Base-by-base conservation (phyloP, 495 filamentous ascomycete genomes). In the Penicillium canescens region DNA sequence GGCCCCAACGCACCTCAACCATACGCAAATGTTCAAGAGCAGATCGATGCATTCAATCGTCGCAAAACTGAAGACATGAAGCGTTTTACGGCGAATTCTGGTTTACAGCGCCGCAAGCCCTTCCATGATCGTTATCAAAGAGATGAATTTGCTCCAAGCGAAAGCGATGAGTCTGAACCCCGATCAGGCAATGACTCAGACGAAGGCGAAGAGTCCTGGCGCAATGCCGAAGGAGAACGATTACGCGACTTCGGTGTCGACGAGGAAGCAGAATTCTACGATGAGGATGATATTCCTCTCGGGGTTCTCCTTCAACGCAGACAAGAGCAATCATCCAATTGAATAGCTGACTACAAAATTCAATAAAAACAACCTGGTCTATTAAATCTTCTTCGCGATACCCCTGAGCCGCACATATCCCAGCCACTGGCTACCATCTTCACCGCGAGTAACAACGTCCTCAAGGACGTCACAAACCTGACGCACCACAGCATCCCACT, bases 181-280 rank as follows among this genome's bases (percentile, higher is more conserved):
- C 51, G 49, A 6, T 61, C 71, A 54, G 69, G 61, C 2, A 60
- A 68, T 42, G 63, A 70, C 6, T 62, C 66, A 0, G 68, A 71
- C 43, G 74, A 76, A 46, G 80, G 83, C 7, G 82, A 85, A 59
- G 81, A 86, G 55, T 79, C 71, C 6, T 98, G 94, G 94, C 82
- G 77, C 5, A 93, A 96, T 57, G 79, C 84, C 0, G 92, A 96
- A 38, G 94, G 94, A 4, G 92, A 97, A 59, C 76, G 85, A 8
- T 75, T 98, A 33, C 78, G 84, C 39, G 94, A 98, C 64, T 98
- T 91, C 67, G 94, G 94, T 2, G 90, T 96, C 0, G 92, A 96
- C 59, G 89, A 90, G 59, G 89, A 91, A 8, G 82, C 76, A 8
- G 90, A 95, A 60, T 86, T 85, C 53, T 86, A 88, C 52, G 86